phyloP scores from a whole-genome alignment of 257 asterid genomes.

The Plectranthus barbatus region DNA sequence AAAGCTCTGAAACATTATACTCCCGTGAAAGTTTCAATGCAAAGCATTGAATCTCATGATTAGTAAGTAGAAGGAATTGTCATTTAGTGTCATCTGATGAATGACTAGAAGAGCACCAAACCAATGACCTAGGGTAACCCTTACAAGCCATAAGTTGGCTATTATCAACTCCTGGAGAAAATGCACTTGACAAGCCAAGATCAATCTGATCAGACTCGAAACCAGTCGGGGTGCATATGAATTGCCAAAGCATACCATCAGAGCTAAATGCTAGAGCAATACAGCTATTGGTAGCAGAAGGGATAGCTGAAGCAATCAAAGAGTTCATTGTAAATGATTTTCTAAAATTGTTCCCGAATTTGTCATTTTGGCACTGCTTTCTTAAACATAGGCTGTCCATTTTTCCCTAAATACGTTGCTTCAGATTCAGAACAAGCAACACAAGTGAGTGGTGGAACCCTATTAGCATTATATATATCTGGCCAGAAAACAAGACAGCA shows the following conservation, averaged over 20 bases:
- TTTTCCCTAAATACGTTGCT: slow-evolving; percentile 15
- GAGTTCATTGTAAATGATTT: slow-evolving; percentile 45
- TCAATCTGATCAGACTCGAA: slow-evolving; percentile 38
- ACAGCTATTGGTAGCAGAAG: slow-evolving; percentile 36
- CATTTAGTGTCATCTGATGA: slow-evolving; percentile 37
- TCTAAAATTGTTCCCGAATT: slow-evolving; percentile 14
- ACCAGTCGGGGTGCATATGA: slow-evolving; percentile 51
- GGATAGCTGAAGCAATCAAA: slow-evolving; percentile 63
- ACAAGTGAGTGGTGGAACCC: slow-evolving; percentile 39
- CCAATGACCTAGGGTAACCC: slow-evolving; percentile 82
- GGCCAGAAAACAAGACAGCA: slow-evolving; percentile 64
- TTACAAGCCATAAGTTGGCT: slow-evolving; percentile 40
- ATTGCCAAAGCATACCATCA: slow-evolving; percentile 65
- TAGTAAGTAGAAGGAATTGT: slow-evolving; percentile 74
- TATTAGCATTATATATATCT: slow-evolving; percentile 46
- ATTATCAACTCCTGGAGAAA: slow-evolving; percentile 31
- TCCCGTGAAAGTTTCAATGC: slow-evolving; percentile 38
- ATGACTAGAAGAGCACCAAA: slow-evolving; percentile 54
- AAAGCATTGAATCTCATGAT: slow-evolving; percentile 70
- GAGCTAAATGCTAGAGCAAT: slow-evolving; percentile 76
- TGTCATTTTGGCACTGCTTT: not conserved
- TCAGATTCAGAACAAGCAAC: slow-evolving; percentile 17
- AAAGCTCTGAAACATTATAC: slow-evolving; percentile 46
- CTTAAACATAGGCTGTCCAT: slow-evolving; percentile 30
- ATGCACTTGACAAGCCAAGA: slow-evolving; percentile 21